phyloP scores from a whole-genome alignment of 306 rosid genomes.

The Malus orientalis region DNA sequence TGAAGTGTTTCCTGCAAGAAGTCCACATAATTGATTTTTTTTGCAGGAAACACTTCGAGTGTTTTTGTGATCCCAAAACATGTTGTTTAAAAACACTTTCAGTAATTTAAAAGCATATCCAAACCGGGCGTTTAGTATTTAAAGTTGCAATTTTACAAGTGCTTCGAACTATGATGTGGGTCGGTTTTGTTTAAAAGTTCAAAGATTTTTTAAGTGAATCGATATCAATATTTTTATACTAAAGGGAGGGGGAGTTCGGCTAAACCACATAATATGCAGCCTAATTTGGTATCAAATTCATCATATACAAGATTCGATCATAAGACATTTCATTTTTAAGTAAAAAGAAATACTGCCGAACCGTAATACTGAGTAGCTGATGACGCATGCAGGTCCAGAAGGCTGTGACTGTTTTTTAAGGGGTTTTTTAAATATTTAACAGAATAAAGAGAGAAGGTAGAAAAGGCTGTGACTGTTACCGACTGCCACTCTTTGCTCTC shows the following conservation, averaged over 20 bases:
- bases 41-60: no score
- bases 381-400: no score
- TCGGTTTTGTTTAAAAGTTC: no score
- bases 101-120: no score
- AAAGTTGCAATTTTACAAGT: neutral
- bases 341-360: rapidly evolving
- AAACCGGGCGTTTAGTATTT: neutral
- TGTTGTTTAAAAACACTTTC: no score
- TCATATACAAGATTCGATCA: rapidly evolving
- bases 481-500: constrained; percentile 12
- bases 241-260: rapidly evolving
- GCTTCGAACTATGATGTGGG: neutral
- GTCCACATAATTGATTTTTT: no score
- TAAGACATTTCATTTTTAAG: rapidly evolving
- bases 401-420: no score
- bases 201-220: no score
- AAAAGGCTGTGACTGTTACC: constrained; percentile 20
- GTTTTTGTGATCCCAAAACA: no score
- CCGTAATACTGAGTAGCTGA: rapidly evolving
- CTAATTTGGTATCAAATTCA: no score
- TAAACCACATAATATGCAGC: rapidly evolving
- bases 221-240: no score
- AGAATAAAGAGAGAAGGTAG: neutral
- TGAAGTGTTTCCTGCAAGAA: no score
- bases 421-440: neutral